Evolutionary conservation across 176 grass and related monocot species (phyloP), one percentile per base, ranked within the genome.

Genomic region (Avena atlantica): DNA sequence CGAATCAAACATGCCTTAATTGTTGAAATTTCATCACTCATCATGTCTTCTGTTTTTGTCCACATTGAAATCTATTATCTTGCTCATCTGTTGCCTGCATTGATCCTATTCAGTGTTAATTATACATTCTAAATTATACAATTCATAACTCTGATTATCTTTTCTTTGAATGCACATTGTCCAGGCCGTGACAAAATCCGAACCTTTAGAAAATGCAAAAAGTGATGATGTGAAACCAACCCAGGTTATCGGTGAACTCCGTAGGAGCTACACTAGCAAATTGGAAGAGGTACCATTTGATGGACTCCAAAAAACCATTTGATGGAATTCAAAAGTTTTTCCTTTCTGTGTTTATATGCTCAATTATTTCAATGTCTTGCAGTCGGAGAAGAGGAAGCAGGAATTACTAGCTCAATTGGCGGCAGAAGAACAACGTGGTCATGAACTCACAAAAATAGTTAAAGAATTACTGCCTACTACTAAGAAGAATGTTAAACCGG

Each of bases 331-430:
- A 13, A 1, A n/a, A 25, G 14, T 68, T 74, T 84, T 63, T 87
- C 40, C 14, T 44, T 63, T 51, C 25, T 79, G 20, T 60, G 24
- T 84, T 78, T 24, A 65, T 24, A 65, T 29, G 17, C 19, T 67
- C 62, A 79, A 59, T 86, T 66, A 42, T 49, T 86, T 85, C 13
- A 47, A 36, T 61, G 1, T 91, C 74, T 85, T 87, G 86, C 77
- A 98, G 96, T 96, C 96, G 40, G 96, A 99, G 87, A 93, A 90
- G 80, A 86, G 97, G 53, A 99, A 96, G 55, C 94, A 93, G 62
- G 94, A 96, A 85, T 90, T 99, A 57, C 87, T 96, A 47, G 92
- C 92, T 84, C 91, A 99, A 59, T 85, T 99, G 80, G 92, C 94
- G 9, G 91, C 71, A 60, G 97, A 99, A 87, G 94, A 99, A 81